Base-by-base conservation (phyloP, 352 stramenopile genomes). In the Proteromonas lacertae region DNA sequence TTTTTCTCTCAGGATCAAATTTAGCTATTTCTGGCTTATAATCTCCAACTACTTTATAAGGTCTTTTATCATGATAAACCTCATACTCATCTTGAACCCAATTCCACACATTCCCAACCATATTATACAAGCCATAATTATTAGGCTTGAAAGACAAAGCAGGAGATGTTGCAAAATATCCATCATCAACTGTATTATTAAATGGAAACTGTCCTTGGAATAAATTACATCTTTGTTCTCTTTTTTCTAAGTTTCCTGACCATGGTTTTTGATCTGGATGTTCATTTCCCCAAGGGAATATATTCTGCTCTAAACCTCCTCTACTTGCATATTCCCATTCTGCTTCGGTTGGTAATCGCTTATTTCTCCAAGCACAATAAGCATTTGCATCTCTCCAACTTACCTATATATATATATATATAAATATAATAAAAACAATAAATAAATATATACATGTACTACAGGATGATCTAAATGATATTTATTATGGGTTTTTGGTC, bases 111-210 rank as follows among this genome's bases (percentile, higher is more conserved):
- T 39, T 39, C 5, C 34, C 34, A 14, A 39, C 2, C 22, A 39
- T 29, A 24, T 39, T 39, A 17, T 39, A 39, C 21, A 39, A 8
- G 9, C 34, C 34, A 31, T 39, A 39, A 29, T 29, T 19, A 24
- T 39, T 39, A 21, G 34, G 34, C 2, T 6, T 3, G n/a, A 17
- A 39, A n/a, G 22, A 17, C n/a, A 4, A 32, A 32, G 5, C 32
- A 16, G 32, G 21, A 24, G 22, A 21, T 21, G 13, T 2, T 14
- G 21, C 34, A 28, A 32, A 10, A 24, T 32, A 39, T 25, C 34
- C 34, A 31, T 39, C 34, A 16, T 12, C 6, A 9, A 39, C 7
- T 17, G 14, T 20, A 30, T 39, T 39, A 13, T 13, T 3, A 14
- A 22, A 6, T 13, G 34, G 34, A 22, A 39, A 39, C 10, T 38